Percentiles rank a stretch among this genome's conserved stretches.
Conservation (phyloP, 192 early-diverging fungal species). For the Irineochytrium annulatum region DNA sequence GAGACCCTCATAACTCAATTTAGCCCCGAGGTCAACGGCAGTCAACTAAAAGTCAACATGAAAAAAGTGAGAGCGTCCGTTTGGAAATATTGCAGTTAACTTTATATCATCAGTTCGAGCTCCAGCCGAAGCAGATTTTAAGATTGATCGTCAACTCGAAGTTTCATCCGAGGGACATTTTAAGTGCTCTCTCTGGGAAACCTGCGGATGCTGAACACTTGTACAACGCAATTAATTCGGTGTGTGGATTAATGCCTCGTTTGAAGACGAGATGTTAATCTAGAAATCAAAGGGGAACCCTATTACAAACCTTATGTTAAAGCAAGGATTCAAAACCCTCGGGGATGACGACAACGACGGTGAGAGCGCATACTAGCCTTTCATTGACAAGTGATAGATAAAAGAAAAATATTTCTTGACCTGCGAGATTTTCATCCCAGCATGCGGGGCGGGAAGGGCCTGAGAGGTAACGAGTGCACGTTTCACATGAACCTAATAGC, state of each 20-base stretch:
- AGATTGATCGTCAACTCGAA: constrained; percentile 39
- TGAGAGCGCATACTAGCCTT: constrained; percentile 8
- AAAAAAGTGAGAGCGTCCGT: constrained; percentile 36
- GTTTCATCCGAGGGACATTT: constrained; percentile 47
- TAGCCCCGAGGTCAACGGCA: constrained; percentile 29
- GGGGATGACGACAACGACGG: constrained; percentile 17
- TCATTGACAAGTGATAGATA: constrained; percentile 13
- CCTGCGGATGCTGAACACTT: constrained; percentile 25
- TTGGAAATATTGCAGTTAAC: constrained; percentile 4
- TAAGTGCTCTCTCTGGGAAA: constrained; percentile 38
- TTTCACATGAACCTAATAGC: too few species aligned
- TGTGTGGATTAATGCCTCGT: neutral
- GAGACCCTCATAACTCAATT: constrained; percentile 43
- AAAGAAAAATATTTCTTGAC: constrained; percentile 19
- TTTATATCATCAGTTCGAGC: constrained; percentile 24
- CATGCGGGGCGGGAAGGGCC: too few species aligned
- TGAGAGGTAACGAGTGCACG: too few species aligned
- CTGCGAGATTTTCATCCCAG: constrained; percentile 12
- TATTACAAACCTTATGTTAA: constrained; percentile 31
- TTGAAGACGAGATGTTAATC: too few species aligned
- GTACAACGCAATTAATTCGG: constrained; percentile 17
- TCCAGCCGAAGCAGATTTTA: constrained; percentile 34
- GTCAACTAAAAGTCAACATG: constrained; percentile 41
- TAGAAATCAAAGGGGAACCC: constrained; percentile 24
- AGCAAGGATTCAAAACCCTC: constrained; percentile 25